Base-by-base conservation (phyloP, 106 monocot genomes). In the Dendrobium chrysotoxum region DNA sequence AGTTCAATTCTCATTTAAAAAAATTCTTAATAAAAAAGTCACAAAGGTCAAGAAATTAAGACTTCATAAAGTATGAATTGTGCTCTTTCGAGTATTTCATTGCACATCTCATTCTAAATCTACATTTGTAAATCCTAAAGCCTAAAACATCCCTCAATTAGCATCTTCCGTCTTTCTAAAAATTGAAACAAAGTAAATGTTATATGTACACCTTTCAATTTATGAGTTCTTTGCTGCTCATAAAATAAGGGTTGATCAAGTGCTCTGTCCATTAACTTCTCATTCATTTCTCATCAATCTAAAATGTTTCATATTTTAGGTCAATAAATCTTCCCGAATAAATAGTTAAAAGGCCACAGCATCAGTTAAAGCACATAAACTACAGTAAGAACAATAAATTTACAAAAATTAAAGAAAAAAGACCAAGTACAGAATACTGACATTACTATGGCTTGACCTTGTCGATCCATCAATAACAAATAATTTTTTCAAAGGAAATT, bases 381-480 rank as follows among this genome's bases (percentile, higher is more conserved):
- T 61, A 50, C 13, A 61, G n/a, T 61, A 61, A 61, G 23, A 61
- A 10, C n/a, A 23, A 23, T 6, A n/a, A 23, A n/a, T 23, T 3
- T 61, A 35, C 0, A 61, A 13, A 50, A 61, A 23, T 70, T 68
- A 13, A n/a, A 65, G 11, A 70, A 61, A 70, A 70, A 15, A 6
- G 70, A 0, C 35, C 35, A 35, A 35, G 35, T 35, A 15, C 2
- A 30, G 28, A 79, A 55, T 75, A 85, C 93, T 79, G 81, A 95
- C 98, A 86, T 99, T 99, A 72, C 98, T 99, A 58, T 99, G 98
- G 79, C 88, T 99, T 79, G 98, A 99, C 76, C 98, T 94, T 39
- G 92, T 93, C 78, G 98, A 99, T 77, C 98, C 98, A 91, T 99
- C 98, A 75, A 99, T 92, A 79, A 99, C 95, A 87, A 99, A 99